Evolutionary conservation across 2,329 filamentous ascomycete species (phyloP).

Genomic region (Claviceps pazoutovae): DNA sequence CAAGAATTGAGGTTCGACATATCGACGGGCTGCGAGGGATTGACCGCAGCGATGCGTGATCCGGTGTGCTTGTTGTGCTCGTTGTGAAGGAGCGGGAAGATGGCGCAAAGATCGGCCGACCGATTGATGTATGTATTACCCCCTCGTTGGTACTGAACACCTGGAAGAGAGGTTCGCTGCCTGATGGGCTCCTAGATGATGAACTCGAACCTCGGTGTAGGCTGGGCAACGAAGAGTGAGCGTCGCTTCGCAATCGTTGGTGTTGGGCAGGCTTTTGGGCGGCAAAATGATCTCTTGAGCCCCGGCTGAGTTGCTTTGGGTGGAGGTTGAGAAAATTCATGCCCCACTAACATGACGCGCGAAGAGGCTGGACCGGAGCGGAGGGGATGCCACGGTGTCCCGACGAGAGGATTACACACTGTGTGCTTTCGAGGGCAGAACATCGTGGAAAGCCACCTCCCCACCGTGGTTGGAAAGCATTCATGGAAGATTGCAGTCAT

Average conservation of each 20-base stretch:
- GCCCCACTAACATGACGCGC: constrained; percentile 26
- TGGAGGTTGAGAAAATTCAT: constrained; percentile 25
- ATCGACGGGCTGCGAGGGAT: constrained; percentile 6
- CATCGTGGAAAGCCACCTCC: background rate
- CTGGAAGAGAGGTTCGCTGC: background rate
- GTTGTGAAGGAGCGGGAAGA: background rate
- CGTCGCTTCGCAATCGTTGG: background rate
- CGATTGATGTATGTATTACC: background rate
- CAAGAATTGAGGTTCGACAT: constrained; percentile 93
- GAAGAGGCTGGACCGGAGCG: constrained; percentile 7
- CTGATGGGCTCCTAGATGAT: background rate
- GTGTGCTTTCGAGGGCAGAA: background rate
- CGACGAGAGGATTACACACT: background rate
- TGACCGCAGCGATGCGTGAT: background rate
- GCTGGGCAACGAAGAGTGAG: background rate
- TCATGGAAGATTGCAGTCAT: background rate
- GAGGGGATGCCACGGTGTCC: constrained; percentile 12
- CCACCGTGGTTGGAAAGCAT: background rate
- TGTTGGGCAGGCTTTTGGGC: constrained; percentile 2
- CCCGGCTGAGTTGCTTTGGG: constrained; percentile 6
- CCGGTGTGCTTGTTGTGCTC: background rate
- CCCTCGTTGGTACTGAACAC: constrained; percentile 1
- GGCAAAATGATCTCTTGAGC: background rate
- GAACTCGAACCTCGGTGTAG: background rate
- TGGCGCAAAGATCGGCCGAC: background rate